phyloP scores from a whole-genome alignment of 306 rosid species.

The Parietaria judaica region DNA sequence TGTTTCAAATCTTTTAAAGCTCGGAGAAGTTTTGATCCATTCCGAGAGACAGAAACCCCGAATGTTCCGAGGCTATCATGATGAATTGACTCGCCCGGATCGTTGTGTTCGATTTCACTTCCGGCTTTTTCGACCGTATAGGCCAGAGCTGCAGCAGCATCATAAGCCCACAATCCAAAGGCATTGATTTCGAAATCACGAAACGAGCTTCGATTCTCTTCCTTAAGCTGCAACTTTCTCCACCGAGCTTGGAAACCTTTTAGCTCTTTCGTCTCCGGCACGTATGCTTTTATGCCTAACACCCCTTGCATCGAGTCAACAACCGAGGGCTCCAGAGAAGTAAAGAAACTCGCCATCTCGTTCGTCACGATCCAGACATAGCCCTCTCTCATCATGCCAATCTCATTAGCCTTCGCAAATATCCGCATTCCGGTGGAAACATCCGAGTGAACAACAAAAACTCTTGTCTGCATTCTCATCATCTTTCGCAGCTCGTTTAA shows the following conservation, averaged over 20 bases:
- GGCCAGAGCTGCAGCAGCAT: constrained; percentile 24
- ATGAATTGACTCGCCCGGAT: not conserved
- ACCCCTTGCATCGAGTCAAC: constrained; percentile 37
- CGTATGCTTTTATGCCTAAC: constrained; percentile 26
- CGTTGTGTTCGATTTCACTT: not conserved
- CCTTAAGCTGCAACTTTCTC: not conserved
- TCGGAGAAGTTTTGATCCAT: constrained; percentile 31
- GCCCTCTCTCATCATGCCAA: constrained; percentile 23
- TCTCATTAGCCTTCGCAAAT: constrained; percentile 19
- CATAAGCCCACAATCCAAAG: constrained; percentile 33
- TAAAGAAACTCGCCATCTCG: constrained; percentile 17
- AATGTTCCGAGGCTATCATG: not conserved
- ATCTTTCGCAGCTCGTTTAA: constrained; percentile 16
- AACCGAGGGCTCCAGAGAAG: constrained; percentile 3
- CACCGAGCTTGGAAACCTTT: constrained; percentile 15
- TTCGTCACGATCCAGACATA: constrained; percentile 24
- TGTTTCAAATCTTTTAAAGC: not conserved
- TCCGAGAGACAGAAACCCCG: not conserved
- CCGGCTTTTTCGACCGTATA: constrained; percentile 5
- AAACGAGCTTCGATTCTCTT: constrained; percentile 1
- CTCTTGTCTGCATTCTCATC: constrained; percentile 1
- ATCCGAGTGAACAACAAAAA: constrained; percentile 34
- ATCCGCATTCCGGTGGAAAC: constrained; percentile 15
- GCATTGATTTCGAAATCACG: constrained; percentile 6
- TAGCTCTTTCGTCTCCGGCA: constrained; percentile 9